Conservation (phyloP, 83 land plant species). For the Picea engelmannii region DNA sequence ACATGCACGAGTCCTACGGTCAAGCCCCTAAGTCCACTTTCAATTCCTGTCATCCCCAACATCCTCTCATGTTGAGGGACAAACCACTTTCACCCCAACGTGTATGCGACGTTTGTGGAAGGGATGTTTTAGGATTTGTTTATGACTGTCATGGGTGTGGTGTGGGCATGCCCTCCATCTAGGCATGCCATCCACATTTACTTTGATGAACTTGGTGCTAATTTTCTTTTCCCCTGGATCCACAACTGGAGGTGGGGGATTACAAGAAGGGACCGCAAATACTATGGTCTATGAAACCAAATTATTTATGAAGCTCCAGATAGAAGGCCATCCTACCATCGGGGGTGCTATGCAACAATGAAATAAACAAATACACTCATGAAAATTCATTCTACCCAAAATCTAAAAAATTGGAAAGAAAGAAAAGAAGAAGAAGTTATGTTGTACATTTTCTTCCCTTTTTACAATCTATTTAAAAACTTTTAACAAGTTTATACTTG, state of each 20-base stretch:
- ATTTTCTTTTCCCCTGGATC: background rate
- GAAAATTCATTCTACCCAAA: too few relatives aligned
- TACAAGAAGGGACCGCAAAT: too few relatives aligned
- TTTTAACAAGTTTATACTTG: too few relatives aligned
- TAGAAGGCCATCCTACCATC: constrained; percentile 27
- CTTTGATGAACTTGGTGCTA: constrained; percentile 24
- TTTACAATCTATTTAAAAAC: too few relatives aligned
- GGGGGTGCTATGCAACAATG: background rate
- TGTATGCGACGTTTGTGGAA: background rate
- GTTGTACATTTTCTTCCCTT: too few relatives aligned
- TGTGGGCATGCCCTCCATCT: background rate
- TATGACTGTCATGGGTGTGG: background rate
- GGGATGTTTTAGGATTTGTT: background rate
- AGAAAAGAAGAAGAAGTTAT: too few relatives aligned
- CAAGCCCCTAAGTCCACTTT: background rate
- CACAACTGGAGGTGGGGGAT: background rate
- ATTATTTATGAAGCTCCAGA: constrained; percentile 11
- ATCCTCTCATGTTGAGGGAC: background rate
- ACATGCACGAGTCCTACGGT: background rate
- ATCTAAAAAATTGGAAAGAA: too few relatives aligned
- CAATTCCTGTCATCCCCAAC: background rate
- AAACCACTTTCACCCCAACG: background rate
- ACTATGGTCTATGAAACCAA: background rate
- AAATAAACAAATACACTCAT: background rate
- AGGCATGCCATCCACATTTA: constrained; percentile 22